Evolutionary conservation across 129 eudicot genomes (phyloP).

Genomic region (Tanacetum coccineum): DNA sequence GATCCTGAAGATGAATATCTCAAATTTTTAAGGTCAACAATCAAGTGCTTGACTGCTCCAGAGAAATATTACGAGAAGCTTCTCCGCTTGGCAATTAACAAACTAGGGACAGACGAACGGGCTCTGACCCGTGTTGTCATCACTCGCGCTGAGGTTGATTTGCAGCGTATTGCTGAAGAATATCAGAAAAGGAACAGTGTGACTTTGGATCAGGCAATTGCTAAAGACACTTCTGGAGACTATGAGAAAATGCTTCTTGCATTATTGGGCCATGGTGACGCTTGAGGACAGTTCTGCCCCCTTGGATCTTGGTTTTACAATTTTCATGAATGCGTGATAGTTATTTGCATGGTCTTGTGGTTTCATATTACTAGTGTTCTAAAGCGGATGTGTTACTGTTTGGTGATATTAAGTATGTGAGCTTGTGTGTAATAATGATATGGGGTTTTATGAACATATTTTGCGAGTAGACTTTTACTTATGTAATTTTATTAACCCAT

Average conservation of each 20-base stretch:
- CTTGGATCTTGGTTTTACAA: not conserved
- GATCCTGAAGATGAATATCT: constrained; percentile 68
- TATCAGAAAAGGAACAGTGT: constrained; percentile 77
- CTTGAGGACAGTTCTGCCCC: constrained; percentile 20
- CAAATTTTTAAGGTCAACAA: constrained; percentile 54
- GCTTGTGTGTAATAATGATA: too few relatives aligned
- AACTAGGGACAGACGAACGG: constrained; percentile 77
- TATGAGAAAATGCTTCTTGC: constrained; percentile 78
- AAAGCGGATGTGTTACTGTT: not conserved
- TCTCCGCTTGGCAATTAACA: constrained; percentile 67
- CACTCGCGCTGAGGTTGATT: constrained; percentile 80
- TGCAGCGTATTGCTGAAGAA: constrained; percentile 79
- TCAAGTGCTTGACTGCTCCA: constrained; percentile 77
- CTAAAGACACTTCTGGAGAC: constrained; percentile 80
- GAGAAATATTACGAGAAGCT: constrained; percentile 75
- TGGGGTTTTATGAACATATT: too few relatives aligned
- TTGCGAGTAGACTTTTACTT: too few relatives aligned
- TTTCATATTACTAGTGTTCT: not conserved
- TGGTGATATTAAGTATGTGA: too few relatives aligned
- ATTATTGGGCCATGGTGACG: constrained; percentile 63
- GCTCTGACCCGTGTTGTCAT: constrained; percentile 77
- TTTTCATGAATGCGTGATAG: not conserved
- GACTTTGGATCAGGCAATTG: constrained; percentile 74
- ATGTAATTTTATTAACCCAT: too few relatives aligned
- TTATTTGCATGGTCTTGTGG: not conserved